Evolutionary conservation across 1,139 yeast species (phyloP).

Genomic region (Kurtzmaniella natalensis): DNA sequence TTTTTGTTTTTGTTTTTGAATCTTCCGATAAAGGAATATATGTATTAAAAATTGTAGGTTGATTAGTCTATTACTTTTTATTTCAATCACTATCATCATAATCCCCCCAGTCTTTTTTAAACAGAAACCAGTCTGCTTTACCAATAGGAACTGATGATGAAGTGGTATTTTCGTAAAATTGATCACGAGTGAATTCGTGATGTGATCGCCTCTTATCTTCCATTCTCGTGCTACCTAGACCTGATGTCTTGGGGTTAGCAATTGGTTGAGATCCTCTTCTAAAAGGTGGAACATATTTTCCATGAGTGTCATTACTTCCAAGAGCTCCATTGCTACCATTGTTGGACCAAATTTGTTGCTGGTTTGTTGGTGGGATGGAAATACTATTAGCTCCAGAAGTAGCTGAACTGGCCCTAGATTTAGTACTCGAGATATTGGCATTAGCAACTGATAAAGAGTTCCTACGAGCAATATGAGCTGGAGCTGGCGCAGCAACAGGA

Average conservation of each 20-base stretch:
- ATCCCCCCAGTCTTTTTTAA: conserved; percentile 32
- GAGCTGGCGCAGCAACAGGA: too few relatives aligned
- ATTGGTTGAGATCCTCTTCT: conserved; percentile 44
- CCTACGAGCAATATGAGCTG: neutral
- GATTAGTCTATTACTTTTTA: neutral
- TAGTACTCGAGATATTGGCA: too few relatives aligned
- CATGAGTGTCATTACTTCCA: conserved; percentile 17
- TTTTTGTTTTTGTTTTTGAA: too few relatives aligned
- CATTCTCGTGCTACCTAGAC: conserved; percentile 5
- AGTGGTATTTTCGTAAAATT: conserved; percentile 19
- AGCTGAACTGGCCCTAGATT: too few relatives aligned
- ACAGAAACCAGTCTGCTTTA: conserved; percentile 37
- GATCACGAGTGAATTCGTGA: conserved; percentile 23
- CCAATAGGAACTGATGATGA: conserved; percentile 41
- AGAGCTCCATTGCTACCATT: neutral
- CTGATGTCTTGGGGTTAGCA: conserved; percentile 6
- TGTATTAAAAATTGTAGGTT: too few relatives aligned
- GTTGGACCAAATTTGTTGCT: too few relatives aligned
- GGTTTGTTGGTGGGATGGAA: too few relatives aligned
- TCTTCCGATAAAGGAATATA: too few relatives aligned
- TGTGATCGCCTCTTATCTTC: conserved; percentile 21
- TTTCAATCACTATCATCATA: conserved; percentile 19
- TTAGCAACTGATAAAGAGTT: conserved; percentile 1
- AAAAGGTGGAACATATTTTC: conserved; percentile 71
- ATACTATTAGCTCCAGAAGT: too few relatives aligned